Conservation (phyloP, 139 green algal species). For the Haematococcus sp. region DNA sequence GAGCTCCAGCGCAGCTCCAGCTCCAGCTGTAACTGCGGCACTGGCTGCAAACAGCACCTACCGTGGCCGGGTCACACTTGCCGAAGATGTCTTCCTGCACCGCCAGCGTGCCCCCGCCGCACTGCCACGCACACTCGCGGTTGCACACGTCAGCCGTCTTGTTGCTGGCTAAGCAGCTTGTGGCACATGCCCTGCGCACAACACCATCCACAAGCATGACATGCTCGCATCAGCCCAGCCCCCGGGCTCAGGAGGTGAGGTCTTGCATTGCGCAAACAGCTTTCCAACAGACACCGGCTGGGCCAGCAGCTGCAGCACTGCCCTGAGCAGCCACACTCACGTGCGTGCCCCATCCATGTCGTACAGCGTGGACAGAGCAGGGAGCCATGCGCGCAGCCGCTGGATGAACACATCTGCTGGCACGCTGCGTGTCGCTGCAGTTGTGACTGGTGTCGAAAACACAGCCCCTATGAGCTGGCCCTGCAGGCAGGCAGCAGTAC, state of each 20-base stretch:
- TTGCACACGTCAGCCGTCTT: slow-evolving; percentile 1
- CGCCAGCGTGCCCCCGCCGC: not conserved
- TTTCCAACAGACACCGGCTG: no score
- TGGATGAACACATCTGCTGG: not conserved
- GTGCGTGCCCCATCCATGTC: not conserved
- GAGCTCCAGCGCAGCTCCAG: not conserved
- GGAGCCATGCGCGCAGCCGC: slow-evolving; percentile 2
- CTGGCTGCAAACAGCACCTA: not conserved
- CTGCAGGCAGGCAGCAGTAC: no score
- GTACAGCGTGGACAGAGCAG: slow-evolving; percentile 18
- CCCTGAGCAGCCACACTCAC: not conserved
- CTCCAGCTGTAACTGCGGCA: not conserved
- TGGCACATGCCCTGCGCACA: not conserved
- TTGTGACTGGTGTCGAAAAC: no score
- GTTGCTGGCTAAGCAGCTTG: not conserved
- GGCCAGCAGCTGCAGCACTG: not conserved
- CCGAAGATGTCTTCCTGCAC: not conserved
- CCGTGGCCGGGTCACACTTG: no score
- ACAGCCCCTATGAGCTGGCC: no score
- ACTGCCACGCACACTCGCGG: slow-evolving; percentile 16
- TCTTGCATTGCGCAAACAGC: no score
- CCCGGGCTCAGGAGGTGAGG: no score
- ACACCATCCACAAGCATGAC: no score
- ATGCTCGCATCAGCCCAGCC: no score
- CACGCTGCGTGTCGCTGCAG: no score